Evolutionary conservation across 2,329 filamentous ascomycete genomes (phyloP), one percentile per base, ranked within the genome.

Genomic region (Fusarium kyushuense): DNA sequence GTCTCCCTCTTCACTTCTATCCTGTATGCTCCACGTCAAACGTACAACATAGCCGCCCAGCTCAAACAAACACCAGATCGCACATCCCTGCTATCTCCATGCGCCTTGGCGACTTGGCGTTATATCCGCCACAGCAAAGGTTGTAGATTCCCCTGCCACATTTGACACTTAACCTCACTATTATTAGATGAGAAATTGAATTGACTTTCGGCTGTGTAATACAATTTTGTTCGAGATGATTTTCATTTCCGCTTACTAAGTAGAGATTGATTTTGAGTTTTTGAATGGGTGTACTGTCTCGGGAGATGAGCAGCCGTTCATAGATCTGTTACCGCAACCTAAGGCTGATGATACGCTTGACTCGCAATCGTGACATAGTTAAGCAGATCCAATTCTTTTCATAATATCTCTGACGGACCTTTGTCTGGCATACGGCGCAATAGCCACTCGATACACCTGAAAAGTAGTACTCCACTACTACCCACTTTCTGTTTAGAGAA

Each of bases 201-300:
- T 58, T 27, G 53, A 58, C 5, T 47, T 40, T 25, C 25, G 17
- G 25, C 12, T 45, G 25, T 29, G 17, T 43, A 17, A 43, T 43
- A 29, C 25, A 16, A 2, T 35, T n/a, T 0, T 5, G n/a, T 58
- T 2, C 8, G 13, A 0, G 3, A 38, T 16, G n/a, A 1, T 58
- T 5, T 5, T 27, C 14, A 14, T 32, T 58, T 58, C 33, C 32
- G 16, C 6, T 58, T 42, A 16, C 8, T 58, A 7, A 12, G 19
- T 57, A 35, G 38, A 25, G 8, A 57, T 47, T 40, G 9, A 32
- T 27, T 43, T 58, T 29, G 29, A 23, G 1, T 58, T 47, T 40
- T 8, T 6, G 17, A 42, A 58, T 38, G 32, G 21, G 11, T 35
- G 55, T 40, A 27, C 17, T 27, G 11, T 35, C 21, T 21, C 53